phyloP scores from a whole-genome alignment of 116 monocot species.

The Thalassia testudinum region DNA sequence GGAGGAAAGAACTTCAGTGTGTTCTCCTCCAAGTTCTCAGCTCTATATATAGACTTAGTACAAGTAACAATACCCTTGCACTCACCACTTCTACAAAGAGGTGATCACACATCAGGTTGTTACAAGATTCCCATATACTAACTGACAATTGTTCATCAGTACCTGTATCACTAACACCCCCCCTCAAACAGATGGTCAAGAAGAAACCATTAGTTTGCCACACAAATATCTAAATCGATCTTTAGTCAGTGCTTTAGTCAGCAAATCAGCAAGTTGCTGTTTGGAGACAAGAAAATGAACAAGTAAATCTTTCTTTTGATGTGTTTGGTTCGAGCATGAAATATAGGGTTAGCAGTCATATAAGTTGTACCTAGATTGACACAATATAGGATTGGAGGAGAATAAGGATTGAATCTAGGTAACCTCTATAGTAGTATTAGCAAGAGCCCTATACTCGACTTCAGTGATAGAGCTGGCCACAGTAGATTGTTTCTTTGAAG shows the following conservation, averaged over 20 bases:
- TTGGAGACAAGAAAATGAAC: background rate
- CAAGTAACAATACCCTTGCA: too few species aligned
- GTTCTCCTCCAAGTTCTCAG: too few species aligned
- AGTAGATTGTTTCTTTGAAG: background rate
- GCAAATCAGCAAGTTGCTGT: background rate
- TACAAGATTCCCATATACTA: too few species aligned
- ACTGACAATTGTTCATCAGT: too few species aligned
- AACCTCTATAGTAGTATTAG: background rate
- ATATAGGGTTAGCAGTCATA: too few species aligned
- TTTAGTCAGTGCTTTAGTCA: background rate
- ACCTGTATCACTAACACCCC: background rate
- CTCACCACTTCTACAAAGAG: too few species aligned
- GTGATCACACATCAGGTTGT: too few species aligned
- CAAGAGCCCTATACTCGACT: background rate
- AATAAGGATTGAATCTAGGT: background rate
- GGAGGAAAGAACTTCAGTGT: too few species aligned
- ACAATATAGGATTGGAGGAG: background rate
- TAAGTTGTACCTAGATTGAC: background rate
- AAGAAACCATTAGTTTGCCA: background rate
- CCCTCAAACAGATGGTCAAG: background rate
- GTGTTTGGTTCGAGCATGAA: background rate
- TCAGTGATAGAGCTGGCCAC: slow-evolving; percentile 1
- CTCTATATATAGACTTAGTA: too few species aligned
- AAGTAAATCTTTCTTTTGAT: background rate
- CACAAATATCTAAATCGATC: background rate